These are phyloP conservation scores for Phaeolepiota aurea DNA, from an alignment of 768 basidiomycete species.

Conservation along the genomic window DNA sequence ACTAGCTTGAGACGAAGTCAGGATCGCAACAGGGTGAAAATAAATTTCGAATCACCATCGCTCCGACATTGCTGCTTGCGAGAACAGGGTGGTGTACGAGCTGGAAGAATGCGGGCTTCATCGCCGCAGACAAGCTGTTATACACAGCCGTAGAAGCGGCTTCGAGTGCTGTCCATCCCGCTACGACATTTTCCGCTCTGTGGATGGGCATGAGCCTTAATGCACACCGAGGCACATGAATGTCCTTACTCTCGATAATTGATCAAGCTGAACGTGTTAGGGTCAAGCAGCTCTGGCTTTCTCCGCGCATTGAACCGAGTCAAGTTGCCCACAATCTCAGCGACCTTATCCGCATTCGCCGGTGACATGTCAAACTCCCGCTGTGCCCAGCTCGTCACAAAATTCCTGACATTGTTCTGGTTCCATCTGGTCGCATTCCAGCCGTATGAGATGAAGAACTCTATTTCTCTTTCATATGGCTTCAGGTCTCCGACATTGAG, in stretches of 20 bases:
- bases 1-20: too few relatives aligned
- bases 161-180: conserved; percentile 40
- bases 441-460: conserved; percentile 59
- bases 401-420: conserved; percentile 41
- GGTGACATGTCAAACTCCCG: conserved; percentile 50
- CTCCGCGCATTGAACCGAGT: conserved; percentile 49
- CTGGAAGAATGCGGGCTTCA: conserved; percentile 60
- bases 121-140: conserved; percentile 34
- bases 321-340: conserved; percentile 46
- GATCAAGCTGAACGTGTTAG: conserved; percentile 52
- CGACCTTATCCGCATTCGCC: conserved; percentile 30
- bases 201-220: neutral
- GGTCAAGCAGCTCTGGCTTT: conserved; percentile 60
- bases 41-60: conserved; percentile 25
- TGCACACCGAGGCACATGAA: neutral
- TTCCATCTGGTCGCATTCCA: conserved; percentile 54
- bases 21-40: conserved; percentile 16
- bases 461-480: conserved; percentile 62
- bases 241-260: conserved; percentile 60
- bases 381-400: conserved; percentile 50
- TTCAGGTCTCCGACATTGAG: conserved; percentile 74
- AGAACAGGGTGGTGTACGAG: conserved; percentile 60
- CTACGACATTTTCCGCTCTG: conserved; percentile 51
- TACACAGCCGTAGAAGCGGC: conserved; percentile 46
- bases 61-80: conserved; percentile 48